These are phyloP conservation scores for Daphne laureola DNA, from an alignment of 441 rosid genomes.

Conservation along the genomic window DNA sequence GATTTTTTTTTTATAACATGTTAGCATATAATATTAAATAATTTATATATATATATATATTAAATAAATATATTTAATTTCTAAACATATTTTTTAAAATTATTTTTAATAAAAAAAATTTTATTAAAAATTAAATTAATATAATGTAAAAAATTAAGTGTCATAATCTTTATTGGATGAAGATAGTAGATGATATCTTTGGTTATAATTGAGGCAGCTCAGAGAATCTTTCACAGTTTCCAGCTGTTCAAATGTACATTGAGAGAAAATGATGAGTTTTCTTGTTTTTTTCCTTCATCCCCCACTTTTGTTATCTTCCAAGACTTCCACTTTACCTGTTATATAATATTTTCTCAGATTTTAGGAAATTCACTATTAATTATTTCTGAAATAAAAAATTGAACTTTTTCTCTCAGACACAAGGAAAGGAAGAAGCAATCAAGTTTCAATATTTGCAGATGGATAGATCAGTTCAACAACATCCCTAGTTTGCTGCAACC, in stretches of 20 bases:
- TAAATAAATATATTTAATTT: too few species aligned
- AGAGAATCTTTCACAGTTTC: constrained; percentile 29
- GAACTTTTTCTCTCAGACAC: not conserved
- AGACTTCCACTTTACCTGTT: not conserved
- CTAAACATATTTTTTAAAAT: too few species aligned
- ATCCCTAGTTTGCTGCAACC: constrained; percentile 42
- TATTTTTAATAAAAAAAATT: too few species aligned
- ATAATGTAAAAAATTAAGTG: too few species aligned
- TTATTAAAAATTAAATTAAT: too few species aligned
- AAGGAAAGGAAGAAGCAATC: constrained; percentile 5
- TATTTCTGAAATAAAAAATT: not conserved
- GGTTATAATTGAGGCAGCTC: constrained; percentile 21
- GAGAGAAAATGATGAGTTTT: constrained; percentile 11
- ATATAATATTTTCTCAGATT: not conserved
- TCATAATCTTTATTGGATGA: too few species aligned
- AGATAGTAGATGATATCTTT: constrained; percentile 9
- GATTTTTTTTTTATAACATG: too few species aligned
- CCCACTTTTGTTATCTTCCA: not conserved
- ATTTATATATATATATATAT: too few species aligned
- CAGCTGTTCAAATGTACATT: constrained; percentile 7
- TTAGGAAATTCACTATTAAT: too few species aligned
- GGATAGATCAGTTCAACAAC: constrained; percentile 47
- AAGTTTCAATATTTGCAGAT: constrained; percentile 7
- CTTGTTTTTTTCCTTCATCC: not conserved
- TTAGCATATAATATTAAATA: too few species aligned